phyloP scores from a whole-genome alignment of 2,329 filamentous ascomycete species.

The Aotearoamyces nothofagi region DNA sequence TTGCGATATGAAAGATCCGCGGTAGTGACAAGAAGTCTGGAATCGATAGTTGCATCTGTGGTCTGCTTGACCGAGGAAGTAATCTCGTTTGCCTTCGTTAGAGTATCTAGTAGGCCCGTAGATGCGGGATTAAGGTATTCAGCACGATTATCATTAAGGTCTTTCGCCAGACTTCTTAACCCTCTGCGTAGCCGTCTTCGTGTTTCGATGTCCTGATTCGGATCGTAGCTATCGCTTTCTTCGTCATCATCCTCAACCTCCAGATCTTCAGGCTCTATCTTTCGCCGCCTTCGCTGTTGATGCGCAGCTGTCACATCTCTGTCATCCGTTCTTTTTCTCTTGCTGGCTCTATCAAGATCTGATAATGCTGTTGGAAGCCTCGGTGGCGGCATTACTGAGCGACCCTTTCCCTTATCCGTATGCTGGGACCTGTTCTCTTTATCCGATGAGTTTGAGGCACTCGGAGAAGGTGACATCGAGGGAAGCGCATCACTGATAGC shows the following conservation, averaged over 20 bases:
- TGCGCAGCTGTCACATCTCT: constrained; percentile 6
- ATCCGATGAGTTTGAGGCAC: constrained; percentile 25
- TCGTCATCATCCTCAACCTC: constrained; percentile 16
- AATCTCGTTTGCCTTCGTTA: constrained; percentile 50
- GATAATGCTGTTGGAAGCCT: constrained; percentile 6
- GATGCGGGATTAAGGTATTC: constrained; percentile 55
- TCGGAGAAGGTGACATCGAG: constrained; percentile 18
- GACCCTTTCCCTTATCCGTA: constrained; percentile 27
- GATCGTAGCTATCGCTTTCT: constrained; percentile 49
- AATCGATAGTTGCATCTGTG: constrained; percentile 79
- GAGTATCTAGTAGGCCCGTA: constrained; percentile 45
- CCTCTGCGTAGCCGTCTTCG: constrained; percentile 55
- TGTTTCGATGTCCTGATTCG: constrained; percentile 64
- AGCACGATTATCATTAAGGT: constrained; percentile 48
- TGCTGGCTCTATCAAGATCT: constrained; percentile 4
- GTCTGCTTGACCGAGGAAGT: constrained; percentile 69
- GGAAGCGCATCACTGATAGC: constrained; percentile 4
- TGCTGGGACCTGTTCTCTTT: constrained; percentile 28
- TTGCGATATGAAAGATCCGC: constrained; percentile 72
- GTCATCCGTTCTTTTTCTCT: constrained; percentile 14
- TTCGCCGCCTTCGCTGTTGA: constrained; percentile 13
- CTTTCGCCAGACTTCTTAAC: constrained; percentile 50
- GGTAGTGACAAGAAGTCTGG: constrained; percentile 66
- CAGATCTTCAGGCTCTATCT: constrained; percentile 17
- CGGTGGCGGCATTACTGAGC: constrained; percentile 22